A percentile compares a stretch with the other conserved stretches of the same genome.
Evolutionary conservation across 495 filamentous ascomycete genomes (phyloP).

Genomic region (Tuber brumale): DNA sequence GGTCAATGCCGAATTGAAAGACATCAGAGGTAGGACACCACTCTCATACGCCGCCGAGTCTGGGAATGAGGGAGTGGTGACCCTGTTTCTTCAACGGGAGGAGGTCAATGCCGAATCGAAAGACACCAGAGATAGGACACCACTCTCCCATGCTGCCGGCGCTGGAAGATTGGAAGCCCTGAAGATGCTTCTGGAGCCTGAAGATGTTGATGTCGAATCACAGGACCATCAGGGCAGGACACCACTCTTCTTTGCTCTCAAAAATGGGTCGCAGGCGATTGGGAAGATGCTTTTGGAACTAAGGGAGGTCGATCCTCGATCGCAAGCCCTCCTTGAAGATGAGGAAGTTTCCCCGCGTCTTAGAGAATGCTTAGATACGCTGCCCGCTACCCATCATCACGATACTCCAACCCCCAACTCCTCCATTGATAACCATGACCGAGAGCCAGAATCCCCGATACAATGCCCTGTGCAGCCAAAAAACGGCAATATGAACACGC

Average conservation of each 20-base stretch:
- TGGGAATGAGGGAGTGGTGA: slow-evolving; percentile 38
- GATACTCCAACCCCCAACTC: too few species aligned
- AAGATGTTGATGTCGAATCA: slow-evolving; percentile 18
- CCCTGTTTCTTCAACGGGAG: slow-evolving; percentile 5
- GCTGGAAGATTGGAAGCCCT: too few species aligned
- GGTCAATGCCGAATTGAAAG: slow-evolving; percentile 11
- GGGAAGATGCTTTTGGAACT: slow-evolving; percentile 15
- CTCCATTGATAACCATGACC: too few species aligned
- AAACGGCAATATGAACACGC: too few species aligned
- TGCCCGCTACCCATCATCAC: too few species aligned
- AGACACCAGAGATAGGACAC: slow-evolving; percentile 27
- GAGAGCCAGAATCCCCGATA: too few species aligned
- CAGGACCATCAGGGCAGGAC: slow-evolving; percentile 37
- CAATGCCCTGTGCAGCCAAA: too few species aligned
- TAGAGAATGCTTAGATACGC: too few species aligned
- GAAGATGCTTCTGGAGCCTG: too few species aligned
- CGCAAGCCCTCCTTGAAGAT: too few species aligned
- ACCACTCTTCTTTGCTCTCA: slow-evolving; percentile 44
- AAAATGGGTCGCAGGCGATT: slow-evolving; percentile 43
- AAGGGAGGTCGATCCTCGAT: too few species aligned
- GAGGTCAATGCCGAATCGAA: slow-evolving; percentile 14
- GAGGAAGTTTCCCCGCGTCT: too few species aligned
- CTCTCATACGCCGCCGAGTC: slow-evolving; percentile 39
- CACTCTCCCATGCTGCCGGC: slow-evolving; percentile 39
- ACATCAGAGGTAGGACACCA: slow-evolving; percentile 30